Base-by-base conservation (phyloP, 106 monocot species). In the Acorus calamus region DNA sequence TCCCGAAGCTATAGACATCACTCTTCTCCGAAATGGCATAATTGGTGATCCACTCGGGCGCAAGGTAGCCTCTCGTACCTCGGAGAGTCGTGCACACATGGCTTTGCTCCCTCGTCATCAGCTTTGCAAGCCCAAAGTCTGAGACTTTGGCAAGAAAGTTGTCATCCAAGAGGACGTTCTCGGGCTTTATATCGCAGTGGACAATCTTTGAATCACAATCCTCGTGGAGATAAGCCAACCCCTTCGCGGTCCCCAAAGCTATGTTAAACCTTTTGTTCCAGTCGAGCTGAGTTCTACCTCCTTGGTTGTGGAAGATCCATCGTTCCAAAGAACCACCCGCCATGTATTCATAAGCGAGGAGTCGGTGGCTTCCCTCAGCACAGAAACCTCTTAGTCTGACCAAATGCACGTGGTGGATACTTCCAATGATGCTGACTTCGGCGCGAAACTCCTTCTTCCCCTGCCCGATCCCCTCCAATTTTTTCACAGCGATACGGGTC, bases 1-100 rank as follows among this genome's bases (percentile, higher is more conserved):
- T 87, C 1, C 92, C 92, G 49, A 59, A 92, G 71, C 92, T 92
- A 67, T 92, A 92, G 11, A 92, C 92, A 53, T 92, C 92, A 3
- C 86, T 84, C 51, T 78, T 80, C 65, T 85, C 85, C 8, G 85
- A 85, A 44, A 85, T 85, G 1, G 85, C 80, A 50, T 81, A 85
- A 56, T 72, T 85, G n/a, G 74, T 85, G 55, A 85, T 74, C 81
- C 85, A 85, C 57, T 81, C 85, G 3, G 85, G 85, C 9, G 85
- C 85, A 11, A 80, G 71, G 57, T 85, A 85, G 4, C 92, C 92
- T 57, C 92, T 76, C 0, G 92, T 87, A 48, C 87, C 92, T 49
- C 84, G 60, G 2, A 92, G 41, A 0, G 84, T 92, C 0, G 92
- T 92, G 68, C 84, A 87, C 0, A 84, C 87, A 62, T 83, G 77